These are phyloP conservation scores for Coemansia sp. DNA, from an alignment of 192 early-diverging fungal species.

Conservation along the genomic window DNA sequence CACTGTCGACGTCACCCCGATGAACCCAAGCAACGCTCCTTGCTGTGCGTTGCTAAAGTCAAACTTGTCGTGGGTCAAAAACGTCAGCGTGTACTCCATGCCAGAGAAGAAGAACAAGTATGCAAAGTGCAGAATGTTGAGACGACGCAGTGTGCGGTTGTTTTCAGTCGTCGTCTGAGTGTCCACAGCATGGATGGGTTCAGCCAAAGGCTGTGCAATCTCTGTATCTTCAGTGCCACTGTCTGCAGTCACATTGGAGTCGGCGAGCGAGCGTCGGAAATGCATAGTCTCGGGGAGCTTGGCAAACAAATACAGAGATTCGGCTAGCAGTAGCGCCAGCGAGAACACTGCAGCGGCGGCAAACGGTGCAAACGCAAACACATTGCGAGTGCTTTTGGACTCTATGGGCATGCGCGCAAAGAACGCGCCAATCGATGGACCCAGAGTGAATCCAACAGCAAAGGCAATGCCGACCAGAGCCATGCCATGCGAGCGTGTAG, in stretches of 20 bases:
- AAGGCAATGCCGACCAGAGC: slow-evolving; percentile 97
- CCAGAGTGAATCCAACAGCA: slow-evolving; percentile 92
- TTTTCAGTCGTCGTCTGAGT: background rate
- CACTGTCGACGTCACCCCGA: slow-evolving; percentile 83
- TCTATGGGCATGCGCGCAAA: slow-evolving; percentile 53
- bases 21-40: slow-evolving; percentile 81
- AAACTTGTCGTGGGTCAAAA: slow-evolving; percentile 92
- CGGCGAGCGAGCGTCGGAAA: slow-evolving; percentile 8
- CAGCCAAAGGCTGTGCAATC: background rate
- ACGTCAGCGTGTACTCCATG: slow-evolving; percentile 98
- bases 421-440: slow-evolving; percentile 86
- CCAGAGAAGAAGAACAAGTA: slow-evolving; percentile 94
- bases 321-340: slow-evolving; percentile 74
- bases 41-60: slow-evolving; percentile 84
- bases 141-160: slow-evolving; percentile 31
- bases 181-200: background rate
- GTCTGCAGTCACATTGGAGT: background rate
- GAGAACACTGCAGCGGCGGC: slow-evolving; percentile 88
- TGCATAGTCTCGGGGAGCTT: slow-evolving; percentile 77
- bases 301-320: slow-evolving; percentile 74
- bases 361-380: slow-evolving; percentile 61
- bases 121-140: slow-evolving; percentile 78
- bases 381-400: background rate
- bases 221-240: slow-evolving; percentile 8
- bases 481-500: slow-evolving; percentile 76